Percentiles rank a stretch among this genome's conserved stretches.
phyloP scores from a whole-genome alignment of 306 rosid species.

The Prunus kanzakura region DNA sequence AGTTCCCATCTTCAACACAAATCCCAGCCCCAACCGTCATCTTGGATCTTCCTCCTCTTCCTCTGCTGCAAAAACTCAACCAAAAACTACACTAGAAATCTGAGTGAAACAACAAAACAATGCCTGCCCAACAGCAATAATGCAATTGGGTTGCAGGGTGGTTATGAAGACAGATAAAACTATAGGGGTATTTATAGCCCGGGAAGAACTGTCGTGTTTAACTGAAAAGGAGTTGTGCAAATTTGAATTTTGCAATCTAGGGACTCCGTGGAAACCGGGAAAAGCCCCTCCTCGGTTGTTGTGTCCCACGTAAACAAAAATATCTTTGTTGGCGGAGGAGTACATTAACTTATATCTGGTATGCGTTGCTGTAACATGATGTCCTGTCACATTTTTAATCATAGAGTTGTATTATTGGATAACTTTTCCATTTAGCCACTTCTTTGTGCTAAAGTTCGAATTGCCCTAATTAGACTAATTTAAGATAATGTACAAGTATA shows the following conservation, averaged over 20 bases:
- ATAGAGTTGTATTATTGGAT: not conserved
- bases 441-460: no score
- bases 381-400: not conserved
- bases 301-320: not conserved
- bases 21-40: slow-evolving; percentile 93
- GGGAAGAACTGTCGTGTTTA: not conserved
- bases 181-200: slow-evolving; percentile 4
- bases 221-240: slow-evolving; percentile 9
- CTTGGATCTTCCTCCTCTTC: not conserved
- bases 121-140: not conserved
- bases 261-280: slow-evolving; percentile 10
- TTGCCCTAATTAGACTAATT: no score
- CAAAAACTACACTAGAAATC: not conserved
- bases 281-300: not conserved
- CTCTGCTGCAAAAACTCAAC: not conserved
- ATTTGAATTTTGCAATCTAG: slow-evolving; percentile 15
- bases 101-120: not conserved
- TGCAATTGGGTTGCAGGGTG: not conserved
- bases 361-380: not conserved
- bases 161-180: not conserved
- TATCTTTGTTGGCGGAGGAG: slow-evolving; percentile 9
- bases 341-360: not conserved
- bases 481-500: no score
- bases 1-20: slow-evolving; percentile 49
- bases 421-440: not conserved